Evolutionary conservation across 805 yeast genomes (phyloP), one percentile per base, ranked within the genome.

Genomic region (Lipomyces mesembrius): DNA sequence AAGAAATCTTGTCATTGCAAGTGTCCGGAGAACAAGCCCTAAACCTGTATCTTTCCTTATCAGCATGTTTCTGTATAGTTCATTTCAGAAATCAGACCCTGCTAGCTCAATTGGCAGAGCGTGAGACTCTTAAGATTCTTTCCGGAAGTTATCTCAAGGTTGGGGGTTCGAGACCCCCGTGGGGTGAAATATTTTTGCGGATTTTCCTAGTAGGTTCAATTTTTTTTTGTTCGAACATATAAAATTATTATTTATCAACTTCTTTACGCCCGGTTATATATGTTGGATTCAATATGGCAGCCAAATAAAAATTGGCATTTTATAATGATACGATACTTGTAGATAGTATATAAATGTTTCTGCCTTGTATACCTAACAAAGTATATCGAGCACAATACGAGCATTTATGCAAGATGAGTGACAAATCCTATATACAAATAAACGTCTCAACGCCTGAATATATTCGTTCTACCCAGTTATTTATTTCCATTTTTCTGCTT

Each of bases 111-210:
- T 56, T 56, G 59, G 59, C 49, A 56, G 59, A 56, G 59, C 59
- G 59, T 56, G 59, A 56, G 59, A 56, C 59, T 56, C 59, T 56
- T 56, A 73, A 60, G 57, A 52, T 55, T 14, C 3, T 35, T 35
- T 35, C 55, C 59, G 20, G 54, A 35, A 20, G 39, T 55, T 37
- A 56, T 56, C 59, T 56, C 59, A 56, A 56, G 59, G 59, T 56
- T 56, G 59, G 59, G 59, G 59, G 59, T 56, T 56, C 59, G 59
- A 56, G 43, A 56, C 59, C 59, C 59, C 49, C 59, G 59, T 56
- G 59, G 59, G 59, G 59, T 56, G 59, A 1, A 9, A 37, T 56
- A 37, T 56, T 32, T 56, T 43, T 2, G 32, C 5, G 7, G 14
- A 0, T 43, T 43, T 5, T n/a, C 11, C 9, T 8, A 25, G 22